Base-by-base conservation (phyloP, 768 basidiomycete species). In the Hypholoma fasciculare region DNA sequence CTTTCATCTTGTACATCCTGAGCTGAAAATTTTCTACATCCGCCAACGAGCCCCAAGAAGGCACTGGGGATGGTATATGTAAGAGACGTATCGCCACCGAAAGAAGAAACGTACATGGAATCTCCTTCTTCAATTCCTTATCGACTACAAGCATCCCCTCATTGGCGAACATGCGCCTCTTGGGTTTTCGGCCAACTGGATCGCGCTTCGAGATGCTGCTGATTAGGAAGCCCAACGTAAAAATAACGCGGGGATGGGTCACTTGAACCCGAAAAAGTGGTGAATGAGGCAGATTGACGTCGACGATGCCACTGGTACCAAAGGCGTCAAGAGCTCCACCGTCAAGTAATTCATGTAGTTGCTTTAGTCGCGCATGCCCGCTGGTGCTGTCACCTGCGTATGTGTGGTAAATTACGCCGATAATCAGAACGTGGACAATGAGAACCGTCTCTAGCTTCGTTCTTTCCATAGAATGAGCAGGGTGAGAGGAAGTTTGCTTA, bases 161-260 rank as follows among this genome's bases (percentile, higher is more conserved):
- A 6, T 69, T 69, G 0, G 88, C 85, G 71, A 91, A 93, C 0
- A 89, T 73, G 48, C 82, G 85, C 58, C 87, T 79, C 73, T 87
- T 89, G 3, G 91, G 90, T 53, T 83, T 87, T 23, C 88, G 78
- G 40, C 90, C 92, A 0, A 88, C 82, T 0, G 86, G 81, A 64
- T 93, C 90, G 13, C 88, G 82, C 63, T 90, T 90, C 0, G 87
- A 82, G 1, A 82, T 74, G 4, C 82, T 80, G 62, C 84, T 88
- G 40, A 90, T 73, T 4, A 92, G 80, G 67, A 87, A 92, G 0
- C 83, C 85, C 4, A 92, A 76, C 12, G 82, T 68, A 61, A 84
- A 87, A 0, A 92, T 63, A 2, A 87, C 70, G 4, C 86, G 81
- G 0, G 90, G 89, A 62, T 90, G 89, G 7, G 89, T 90, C 2